Evolutionary conservation across 192 early-diverging fungal genomes (phyloP), one percentile per base, ranked within the genome.

Genomic region (Coemansia sp.): DNA sequence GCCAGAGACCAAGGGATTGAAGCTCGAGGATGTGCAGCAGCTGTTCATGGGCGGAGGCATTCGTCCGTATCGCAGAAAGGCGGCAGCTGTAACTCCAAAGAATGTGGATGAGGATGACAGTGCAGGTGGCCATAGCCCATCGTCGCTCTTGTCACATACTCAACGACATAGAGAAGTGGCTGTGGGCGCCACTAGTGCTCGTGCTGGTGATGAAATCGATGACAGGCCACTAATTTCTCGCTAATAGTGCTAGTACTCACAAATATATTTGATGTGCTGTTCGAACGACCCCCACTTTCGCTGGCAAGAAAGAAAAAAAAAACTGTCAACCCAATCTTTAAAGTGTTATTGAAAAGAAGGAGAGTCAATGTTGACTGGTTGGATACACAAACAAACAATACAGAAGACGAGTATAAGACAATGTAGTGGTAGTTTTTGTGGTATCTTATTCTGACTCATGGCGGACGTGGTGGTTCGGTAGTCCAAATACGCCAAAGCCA

Each of bases 401-500:
- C 1, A 26, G 1, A 39, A 39, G 4, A 14, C 21, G 9, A 23
- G 10, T 28, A 3, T 52, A 26, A 21, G 10, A 3, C 19, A 26
- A 23, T 10, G 26, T 5, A 3, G 23, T 23, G 9, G 6, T 8
- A 8, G 21, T 26, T 46, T 8, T 6, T 7, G 9, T 10, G 19
- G 3, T 26, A 23, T 5, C 4, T 23, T 61, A 81, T 21, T 68
- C 67, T n/a, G 62, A 58, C 9, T 77, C 79, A 73, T 91, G 90
- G 26, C 86, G 84, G 8, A 92, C 78, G 35, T 88, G 60, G 43
- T 89, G 87, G 40, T 77, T 84, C 1, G 90, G 90, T 40, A 89
- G 77, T 0, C 90, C 90, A 70, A 69, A 88, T 3, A 90, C 86
- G 30, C 79, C 80, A 62, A 82, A 90, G 1, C 89, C 89, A 43